These are phyloP conservation scores for Sporothrix curviconia DNA, from an alignment of 2,329 filamentous ascomycete species.

Conservation along the genomic window DNA sequence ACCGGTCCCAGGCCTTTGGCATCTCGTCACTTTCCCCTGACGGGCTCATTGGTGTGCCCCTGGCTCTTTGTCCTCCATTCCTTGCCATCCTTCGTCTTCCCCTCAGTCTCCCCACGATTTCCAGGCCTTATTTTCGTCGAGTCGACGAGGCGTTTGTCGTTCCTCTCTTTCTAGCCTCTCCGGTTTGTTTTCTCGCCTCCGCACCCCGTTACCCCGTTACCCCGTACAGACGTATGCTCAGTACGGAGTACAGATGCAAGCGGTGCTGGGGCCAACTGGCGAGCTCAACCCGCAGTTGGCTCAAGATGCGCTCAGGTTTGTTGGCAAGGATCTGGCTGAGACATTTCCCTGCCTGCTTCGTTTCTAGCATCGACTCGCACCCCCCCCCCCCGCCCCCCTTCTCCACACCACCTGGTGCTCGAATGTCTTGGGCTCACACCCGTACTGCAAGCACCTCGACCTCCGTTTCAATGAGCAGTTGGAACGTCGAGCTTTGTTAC, in stretches of 20 bases:
- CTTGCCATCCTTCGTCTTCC: too few species aligned
- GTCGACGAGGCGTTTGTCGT: neutral
- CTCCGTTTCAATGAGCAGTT: neutral
- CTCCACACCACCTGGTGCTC: too few species aligned
- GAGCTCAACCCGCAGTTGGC: neutral
- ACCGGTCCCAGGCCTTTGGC: too few species aligned
- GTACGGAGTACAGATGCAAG: neutral
- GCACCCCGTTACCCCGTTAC: slow-evolving; percentile 1
- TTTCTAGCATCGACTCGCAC: neutral
- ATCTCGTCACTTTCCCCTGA: too few species aligned
- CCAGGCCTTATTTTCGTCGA: neutral
- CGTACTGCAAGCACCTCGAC: too few species aligned
- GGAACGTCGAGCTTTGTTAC: neutral
- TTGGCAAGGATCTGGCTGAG: neutral
- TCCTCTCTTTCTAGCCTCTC: neutral
- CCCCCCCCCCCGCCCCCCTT: too few species aligned
- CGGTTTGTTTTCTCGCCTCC: slow-evolving; percentile 10
- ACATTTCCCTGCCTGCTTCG: neutral
- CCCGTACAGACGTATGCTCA: neutral
- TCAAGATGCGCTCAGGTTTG: neutral
- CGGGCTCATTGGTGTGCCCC: too few species aligned
- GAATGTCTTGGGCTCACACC: too few species aligned
- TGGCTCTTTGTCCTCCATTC: too few species aligned
- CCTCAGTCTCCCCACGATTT: neutral
- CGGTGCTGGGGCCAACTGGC: neutral